Conservation (phyloP, 140 eudicot species). For the Artemisia princeps region DNA sequence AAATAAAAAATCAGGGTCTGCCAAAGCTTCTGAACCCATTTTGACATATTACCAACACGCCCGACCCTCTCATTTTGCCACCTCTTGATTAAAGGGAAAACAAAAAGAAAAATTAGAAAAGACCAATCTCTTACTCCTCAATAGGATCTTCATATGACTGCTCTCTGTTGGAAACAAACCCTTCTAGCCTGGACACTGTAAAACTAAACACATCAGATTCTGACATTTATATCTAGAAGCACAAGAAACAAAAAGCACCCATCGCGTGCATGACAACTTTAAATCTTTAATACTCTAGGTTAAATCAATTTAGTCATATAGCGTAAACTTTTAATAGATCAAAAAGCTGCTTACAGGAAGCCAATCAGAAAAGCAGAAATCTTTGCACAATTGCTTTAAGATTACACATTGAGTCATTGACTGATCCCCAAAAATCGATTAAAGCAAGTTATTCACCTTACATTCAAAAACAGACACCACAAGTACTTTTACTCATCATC, state of each 20-base stretch:
- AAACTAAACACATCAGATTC: constrained; percentile 32
- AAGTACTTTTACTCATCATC: too few relatives aligned
- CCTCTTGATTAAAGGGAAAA: constrained; percentile 3
- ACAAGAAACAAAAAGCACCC: not conserved
- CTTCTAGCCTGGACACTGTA: constrained; percentile 99
- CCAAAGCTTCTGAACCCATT: not conserved
- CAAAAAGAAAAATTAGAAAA: not conserved
- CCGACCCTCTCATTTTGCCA: not conserved
- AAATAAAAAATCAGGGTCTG: not conserved
- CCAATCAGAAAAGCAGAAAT: too few relatives aligned
- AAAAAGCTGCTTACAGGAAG: too few relatives aligned
- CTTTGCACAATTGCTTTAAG: too few relatives aligned
- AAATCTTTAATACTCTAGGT: too few relatives aligned
- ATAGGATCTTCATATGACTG: constrained; percentile 98
- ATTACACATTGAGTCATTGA: too few relatives aligned
- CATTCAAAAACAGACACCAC: too few relatives aligned
- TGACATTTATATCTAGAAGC: constrained; percentile 21
- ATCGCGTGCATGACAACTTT: too few relatives aligned
- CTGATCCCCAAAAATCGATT: too few relatives aligned
- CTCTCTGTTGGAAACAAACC: constrained; percentile 97
- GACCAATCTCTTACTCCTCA: constrained; percentile 71
- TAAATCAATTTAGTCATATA: too few relatives aligned
- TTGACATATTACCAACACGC: not conserved
- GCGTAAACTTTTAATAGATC: too few relatives aligned
- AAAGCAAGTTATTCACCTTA: too few relatives aligned